Percentiles rank a stretch among this genome's conserved stretches.
phyloP scores from a whole-genome alignment of 495 filamentous ascomycete species.

The Aspergillus heteromorphus region DNA sequence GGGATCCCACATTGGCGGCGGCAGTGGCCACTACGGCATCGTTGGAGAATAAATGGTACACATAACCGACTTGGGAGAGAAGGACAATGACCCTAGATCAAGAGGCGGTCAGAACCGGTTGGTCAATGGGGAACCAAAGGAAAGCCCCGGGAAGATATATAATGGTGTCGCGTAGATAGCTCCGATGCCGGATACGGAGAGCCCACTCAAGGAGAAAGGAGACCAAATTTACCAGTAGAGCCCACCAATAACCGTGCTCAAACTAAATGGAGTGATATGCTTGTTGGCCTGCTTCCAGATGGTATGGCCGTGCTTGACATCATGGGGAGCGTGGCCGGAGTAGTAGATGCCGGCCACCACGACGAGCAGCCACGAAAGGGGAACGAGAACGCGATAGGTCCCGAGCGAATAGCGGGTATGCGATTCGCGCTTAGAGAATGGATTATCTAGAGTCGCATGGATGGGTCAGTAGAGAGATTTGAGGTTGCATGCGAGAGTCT shows the following conservation, averaged over 20 bases:
- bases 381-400: constrained; percentile 62
- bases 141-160: background rate
- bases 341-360: constrained; percentile 67
- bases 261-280: constrained; percentile 66
- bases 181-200: too few species aligned
- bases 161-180: too few species aligned
- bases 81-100: constrained; percentile 62
- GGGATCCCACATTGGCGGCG: constrained; percentile 71
- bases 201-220: too few species aligned
- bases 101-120: background rate
- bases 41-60: constrained; percentile 67
- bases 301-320: constrained; percentile 48
- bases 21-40: constrained; percentile 53
- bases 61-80: constrained; percentile 68
- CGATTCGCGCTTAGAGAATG: constrained; percentile 59
- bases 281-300: constrained; percentile 67
- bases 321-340: constrained; percentile 53
- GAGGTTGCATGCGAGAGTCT: constrained; percentile 2
- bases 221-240: constrained; percentile 77
- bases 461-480: background rate
- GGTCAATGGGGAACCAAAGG: background rate
- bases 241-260: constrained; percentile 62
- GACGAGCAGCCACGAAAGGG: constrained; percentile 66
- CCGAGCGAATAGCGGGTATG: constrained; percentile 47
- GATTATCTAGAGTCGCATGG: constrained; percentile 41